Conservation (phyloP, 2,329 filamentous ascomycete species). For the Neopestalotiopsis clavispora region DNA sequence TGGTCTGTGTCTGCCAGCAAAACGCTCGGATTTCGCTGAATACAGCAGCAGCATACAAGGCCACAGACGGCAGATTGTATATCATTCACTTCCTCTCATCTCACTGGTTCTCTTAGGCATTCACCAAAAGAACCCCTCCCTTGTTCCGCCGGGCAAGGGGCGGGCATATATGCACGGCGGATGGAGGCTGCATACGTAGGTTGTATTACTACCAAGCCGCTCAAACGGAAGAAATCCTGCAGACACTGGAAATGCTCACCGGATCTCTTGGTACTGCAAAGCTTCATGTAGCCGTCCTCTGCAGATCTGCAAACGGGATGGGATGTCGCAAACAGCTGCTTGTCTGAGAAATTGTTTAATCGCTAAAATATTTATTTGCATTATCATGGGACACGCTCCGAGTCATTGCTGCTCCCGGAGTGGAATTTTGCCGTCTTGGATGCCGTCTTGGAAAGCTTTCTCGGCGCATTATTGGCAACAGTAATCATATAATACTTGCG, state of each 20-base stretch:
- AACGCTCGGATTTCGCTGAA: background rate
- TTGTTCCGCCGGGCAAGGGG: background rate
- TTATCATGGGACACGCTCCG: no score
- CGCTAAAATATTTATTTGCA: no score
- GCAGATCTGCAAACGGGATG: background rate
- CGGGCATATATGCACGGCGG: background rate
- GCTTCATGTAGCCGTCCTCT: background rate
- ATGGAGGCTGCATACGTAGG: background rate
- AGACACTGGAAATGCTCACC: background rate
- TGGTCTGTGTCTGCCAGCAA: no score
- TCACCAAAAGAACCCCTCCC: background rate
- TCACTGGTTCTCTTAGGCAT: background rate
- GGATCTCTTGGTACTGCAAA: background rate
- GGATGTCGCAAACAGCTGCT: no score
- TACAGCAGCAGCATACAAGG: background rate
- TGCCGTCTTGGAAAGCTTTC: background rate
- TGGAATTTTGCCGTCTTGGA: no score
- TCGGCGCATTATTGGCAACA: background rate
- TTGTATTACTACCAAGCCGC: conserved; percentile 6
- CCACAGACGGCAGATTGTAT: background rate
- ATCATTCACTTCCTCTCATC: background rate
- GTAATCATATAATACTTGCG: no score
- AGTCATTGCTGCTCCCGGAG: no score
- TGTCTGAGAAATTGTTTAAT: no score
- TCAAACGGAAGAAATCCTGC: background rate